A percentile compares a stretch with the other conserved stretches of the same genome.
These are phyloP conservation scores for Russula emetica DNA, from an alignment of 768 basidiomycete genomes.

Conservation along the genomic window DNA sequence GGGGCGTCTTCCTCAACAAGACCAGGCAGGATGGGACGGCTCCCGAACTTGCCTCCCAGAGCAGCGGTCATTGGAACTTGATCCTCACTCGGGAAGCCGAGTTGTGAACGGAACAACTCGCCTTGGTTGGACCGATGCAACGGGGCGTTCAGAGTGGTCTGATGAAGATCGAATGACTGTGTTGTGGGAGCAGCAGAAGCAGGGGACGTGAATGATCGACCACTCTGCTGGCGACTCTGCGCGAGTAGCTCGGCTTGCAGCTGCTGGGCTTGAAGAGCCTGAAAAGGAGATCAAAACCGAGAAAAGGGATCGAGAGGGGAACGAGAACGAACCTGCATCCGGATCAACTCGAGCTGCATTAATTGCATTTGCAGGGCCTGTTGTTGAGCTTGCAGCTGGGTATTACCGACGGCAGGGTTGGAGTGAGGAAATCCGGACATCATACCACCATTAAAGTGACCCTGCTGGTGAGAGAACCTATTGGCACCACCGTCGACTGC, in stretches of 20 bases:
- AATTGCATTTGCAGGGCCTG: conserved; percentile 78
- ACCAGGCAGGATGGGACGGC: conserved; percentile 48
- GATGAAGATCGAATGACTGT: conserved; percentile 60
- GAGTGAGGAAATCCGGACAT: conserved; percentile 51
- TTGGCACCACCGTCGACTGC: conserved; percentile 66
- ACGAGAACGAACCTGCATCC: conserved; percentile 59
- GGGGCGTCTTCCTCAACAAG: conserved; percentile 40
- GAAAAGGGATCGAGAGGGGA: conserved; percentile 11
- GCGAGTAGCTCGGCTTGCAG: conserved; percentile 69
- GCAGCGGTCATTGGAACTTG: conserved; percentile 78
- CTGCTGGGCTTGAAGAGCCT: conserved; percentile 73
- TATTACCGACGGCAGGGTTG: conserved; percentile 39
- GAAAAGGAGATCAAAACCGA: conserved; percentile 19
- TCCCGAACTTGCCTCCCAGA: conserved; percentile 70
- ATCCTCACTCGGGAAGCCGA: conserved; percentile 51
- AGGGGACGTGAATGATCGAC: conserved; percentile 51
- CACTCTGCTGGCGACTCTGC: conserved; percentile 53
- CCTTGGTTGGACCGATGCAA: conserved; percentile 66
- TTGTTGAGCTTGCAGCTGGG: conserved; percentile 46
- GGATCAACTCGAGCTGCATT: conserved; percentile 78
- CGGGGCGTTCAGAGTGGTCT: conserved; percentile 51
- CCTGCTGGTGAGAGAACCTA: conserved; percentile 60
- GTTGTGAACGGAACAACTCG: conserved; percentile 59
- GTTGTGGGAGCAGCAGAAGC: conserved; percentile 70
- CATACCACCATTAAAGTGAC: conserved; percentile 43